phyloP scores from a whole-genome alignment of 1,284 basidiomycete species.

The Mrakiaceae sp. region DNA sequence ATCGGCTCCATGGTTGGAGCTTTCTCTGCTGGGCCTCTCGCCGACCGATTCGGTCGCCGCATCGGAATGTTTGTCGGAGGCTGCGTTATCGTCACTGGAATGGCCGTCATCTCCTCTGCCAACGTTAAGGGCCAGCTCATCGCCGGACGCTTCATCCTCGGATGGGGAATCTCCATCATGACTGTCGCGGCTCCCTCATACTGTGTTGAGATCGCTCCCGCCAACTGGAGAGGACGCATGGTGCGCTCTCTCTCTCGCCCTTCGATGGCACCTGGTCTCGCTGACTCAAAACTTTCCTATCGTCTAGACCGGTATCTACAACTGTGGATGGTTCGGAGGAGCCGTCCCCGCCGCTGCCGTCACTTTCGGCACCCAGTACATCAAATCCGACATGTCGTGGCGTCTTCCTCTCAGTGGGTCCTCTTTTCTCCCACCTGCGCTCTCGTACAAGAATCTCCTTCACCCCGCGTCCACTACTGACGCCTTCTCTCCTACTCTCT shows the following conservation, averaged over 20 bases:
- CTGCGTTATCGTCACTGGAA: neutral
- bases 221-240: slow-evolving; percentile 10
- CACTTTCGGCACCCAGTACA: slow-evolving; percentile 27
- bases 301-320: neutral
- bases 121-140: neutral
- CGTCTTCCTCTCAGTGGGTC: slow-evolving; percentile 24
- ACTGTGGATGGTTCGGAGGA: slow-evolving; percentile 15
- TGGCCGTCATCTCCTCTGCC: neutral
- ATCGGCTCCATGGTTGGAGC: slow-evolving; percentile 11
- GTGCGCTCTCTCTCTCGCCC: neutral
- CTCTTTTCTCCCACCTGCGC: too few relatives aligned
- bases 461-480: too few relatives aligned
- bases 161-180: slow-evolving; percentile 3
- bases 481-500: too few relatives aligned
- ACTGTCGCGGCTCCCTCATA: slow-evolving; percentile 10
- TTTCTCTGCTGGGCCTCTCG: slow-evolving; percentile 1
- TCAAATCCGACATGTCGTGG: slow-evolving; percentile 28
- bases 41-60: slow-evolving; percentile 1
- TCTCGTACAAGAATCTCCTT: too few relatives aligned
- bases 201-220: slow-evolving; percentile 12
- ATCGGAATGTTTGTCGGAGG: slow-evolving; percentile 8
- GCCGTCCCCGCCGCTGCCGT: slow-evolving; percentile 18
- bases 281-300: neutral
- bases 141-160: slow-evolving; percentile 11
- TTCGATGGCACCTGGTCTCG: neutral